Percentiles rank a stretch among this genome's conserved stretches.
Conservation (phyloP, 148 eudicot genomes). For the Silene conica region DNA sequence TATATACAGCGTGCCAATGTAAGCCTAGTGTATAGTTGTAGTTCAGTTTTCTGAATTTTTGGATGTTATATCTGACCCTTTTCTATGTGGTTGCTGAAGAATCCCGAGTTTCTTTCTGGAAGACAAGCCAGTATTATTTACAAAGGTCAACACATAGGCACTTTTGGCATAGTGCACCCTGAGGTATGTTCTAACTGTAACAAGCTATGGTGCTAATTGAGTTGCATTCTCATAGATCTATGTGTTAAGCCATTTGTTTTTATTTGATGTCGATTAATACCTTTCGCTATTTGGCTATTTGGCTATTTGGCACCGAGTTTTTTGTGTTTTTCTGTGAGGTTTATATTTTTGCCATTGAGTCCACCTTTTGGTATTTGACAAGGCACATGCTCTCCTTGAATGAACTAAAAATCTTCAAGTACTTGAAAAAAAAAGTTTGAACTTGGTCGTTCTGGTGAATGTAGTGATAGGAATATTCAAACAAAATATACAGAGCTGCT, state of each 20-base stretch:
- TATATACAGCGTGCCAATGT: constrained; percentile 69
- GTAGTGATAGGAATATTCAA: neutral
- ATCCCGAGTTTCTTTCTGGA: constrained; percentile 73
- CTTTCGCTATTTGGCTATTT: neutral
- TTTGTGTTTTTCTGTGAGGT: neutral
- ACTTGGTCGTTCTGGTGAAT: neutral
- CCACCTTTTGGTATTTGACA: neutral
- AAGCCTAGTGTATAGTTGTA: constrained; percentile 26
- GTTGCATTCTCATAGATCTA: neutral
- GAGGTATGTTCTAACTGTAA: constrained; percentile 44
- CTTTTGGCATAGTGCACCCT: constrained; percentile 92
- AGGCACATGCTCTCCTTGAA: neutral
- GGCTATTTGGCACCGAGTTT: neutral
- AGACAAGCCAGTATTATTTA: constrained; percentile 85
- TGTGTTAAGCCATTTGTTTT: neutral
- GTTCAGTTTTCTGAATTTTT: constrained; percentile 1
- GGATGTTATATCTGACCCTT: constrained; percentile 1
- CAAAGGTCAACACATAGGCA: constrained; percentile 74
- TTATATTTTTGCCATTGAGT: neutral
- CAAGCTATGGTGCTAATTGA: constrained; percentile 4
- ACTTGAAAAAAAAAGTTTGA: neutral
- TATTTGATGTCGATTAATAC: neutral
- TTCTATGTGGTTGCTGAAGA: constrained; percentile 32
- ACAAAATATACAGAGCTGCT: too few relatives aligned
- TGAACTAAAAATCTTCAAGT: neutral